Base-by-base conservation (phyloP, 192 early-diverging fungal genomes). In the Linderina pennispora region DNA sequence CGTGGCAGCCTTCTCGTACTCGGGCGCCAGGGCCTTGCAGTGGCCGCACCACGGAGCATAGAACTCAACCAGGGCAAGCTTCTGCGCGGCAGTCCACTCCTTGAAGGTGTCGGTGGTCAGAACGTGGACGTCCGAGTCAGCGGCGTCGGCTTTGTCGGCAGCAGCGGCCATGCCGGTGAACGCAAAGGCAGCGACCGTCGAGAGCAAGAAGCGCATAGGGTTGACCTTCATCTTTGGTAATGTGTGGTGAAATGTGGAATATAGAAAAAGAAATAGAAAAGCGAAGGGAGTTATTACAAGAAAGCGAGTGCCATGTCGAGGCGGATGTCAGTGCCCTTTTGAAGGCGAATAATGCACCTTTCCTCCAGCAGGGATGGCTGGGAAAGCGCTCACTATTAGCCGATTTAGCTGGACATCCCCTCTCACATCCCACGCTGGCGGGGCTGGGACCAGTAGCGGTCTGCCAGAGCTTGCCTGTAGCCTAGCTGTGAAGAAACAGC, bases 31-130 rank as follows among this genome's bases (percentile, higher is more conserved):
- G 40, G 77, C 76, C 79, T 97, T 91, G 76, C 95, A 98, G 81
- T 98, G 89, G 43, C 92, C 90, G 72, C 95, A 98, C 94, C 91
- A 98, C 23, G 93, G 95, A 24, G 95, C 93, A 67, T 82, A 97
- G 74, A 97, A 97, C 72, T 97, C 86, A 45, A 97, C 84, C 37
- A 97, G 80, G 20, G 86, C 80, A 33, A 94, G 58, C 8, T 84
- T 62, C 62, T 87, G 79, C 3, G 66, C 57, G 17, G 77, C 54
- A 45, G 87, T 71, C 50, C 73, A 77, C 10, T 58, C 50, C 10
- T 73, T 44, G 65, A 94, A 94, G 53, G 55, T 88, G 45, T 63
- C 70, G n/a, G 62, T 45, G 39, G 43, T 69, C 31, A 88, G 72
- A 21, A 50, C 57, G 36, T 79, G 38, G 35, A 85, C 85, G 39